Evolutionary conservation across 2,329 filamentous ascomycete species (phyloP).

Genomic region (Colletotrichum scovillei): DNA sequence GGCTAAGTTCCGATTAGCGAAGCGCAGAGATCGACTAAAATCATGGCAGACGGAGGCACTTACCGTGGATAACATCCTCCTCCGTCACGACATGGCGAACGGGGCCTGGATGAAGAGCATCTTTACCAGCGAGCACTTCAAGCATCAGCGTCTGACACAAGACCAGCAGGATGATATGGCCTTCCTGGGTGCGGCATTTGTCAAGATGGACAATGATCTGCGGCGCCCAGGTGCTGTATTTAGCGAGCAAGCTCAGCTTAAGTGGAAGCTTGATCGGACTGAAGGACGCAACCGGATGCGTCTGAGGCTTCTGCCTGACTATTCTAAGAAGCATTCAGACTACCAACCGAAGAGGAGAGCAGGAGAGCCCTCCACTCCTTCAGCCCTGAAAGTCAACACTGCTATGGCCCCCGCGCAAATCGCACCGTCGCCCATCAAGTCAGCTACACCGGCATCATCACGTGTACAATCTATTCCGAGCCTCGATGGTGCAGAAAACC

Average conservation of each 20-base stretch:
- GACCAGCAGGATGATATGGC: slow-evolving; percentile 92
- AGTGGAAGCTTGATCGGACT: slow-evolving; percentile 95
- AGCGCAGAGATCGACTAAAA: slow-evolving; percentile 84
- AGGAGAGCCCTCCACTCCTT: slow-evolving; percentile 29
- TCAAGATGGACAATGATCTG: slow-evolving; percentile 82
- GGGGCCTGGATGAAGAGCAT: slow-evolving; percentile 96
- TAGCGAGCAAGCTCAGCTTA: slow-evolving; percentile 70
- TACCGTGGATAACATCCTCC: slow-evolving; percentile 76
- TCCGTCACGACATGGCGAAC: slow-evolving; percentile 88
- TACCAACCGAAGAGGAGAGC: slow-evolving; percentile 85
- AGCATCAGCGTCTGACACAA: slow-evolving; percentile 88
- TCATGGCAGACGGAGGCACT: slow-evolving; percentile 80
- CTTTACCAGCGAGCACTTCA: slow-evolving; percentile 89
- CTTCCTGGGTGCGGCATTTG: slow-evolving; percentile 81
- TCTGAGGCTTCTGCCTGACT: slow-evolving; percentile 85
- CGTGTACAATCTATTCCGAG: slow-evolving; percentile 38
- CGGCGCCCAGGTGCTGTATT: slow-evolving; percentile 85
- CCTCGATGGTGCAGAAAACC: slow-evolving; percentile 28
- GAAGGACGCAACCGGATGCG: slow-evolving; percentile 97
- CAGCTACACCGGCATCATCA: slow-evolving; percentile 38
- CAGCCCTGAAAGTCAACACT: slow-evolving; percentile 38
- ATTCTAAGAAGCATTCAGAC: slow-evolving; percentile 72
- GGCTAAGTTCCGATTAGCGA: slow-evolving; percentile 75
- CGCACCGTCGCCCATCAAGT: slow-evolving; percentile 37
- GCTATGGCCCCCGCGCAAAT: slow-evolving; percentile 24